A percentile compares a stretch with the other conserved stretches of the same genome.
These are phyloP conservation scores for Fusarium sp. DNA, from an alignment of 2,329 filamentous ascomycete genomes.

Conservation along the genomic window DNA sequence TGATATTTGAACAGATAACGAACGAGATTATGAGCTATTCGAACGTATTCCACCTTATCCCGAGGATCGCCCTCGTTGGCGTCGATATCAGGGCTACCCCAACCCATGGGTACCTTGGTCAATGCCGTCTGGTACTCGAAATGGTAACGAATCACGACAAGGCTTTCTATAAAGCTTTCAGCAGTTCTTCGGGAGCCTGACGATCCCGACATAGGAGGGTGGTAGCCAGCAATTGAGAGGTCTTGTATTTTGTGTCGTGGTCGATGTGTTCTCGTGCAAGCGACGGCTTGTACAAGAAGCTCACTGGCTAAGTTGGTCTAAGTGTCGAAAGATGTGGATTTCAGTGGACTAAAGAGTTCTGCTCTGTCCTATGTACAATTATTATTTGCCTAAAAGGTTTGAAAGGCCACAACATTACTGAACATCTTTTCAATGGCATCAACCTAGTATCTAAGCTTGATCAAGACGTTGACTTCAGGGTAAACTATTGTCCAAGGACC, in stretches of 20 bases:
- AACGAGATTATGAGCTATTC: not conserved
- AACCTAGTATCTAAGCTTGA: not conserved
- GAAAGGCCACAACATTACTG: not conserved
- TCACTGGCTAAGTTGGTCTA: no score
- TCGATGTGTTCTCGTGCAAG: no score
- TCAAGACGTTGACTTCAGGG: conserved; percentile 2
- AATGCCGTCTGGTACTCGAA: not conserved
- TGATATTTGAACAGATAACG: not conserved
- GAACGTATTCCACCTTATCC: not conserved
- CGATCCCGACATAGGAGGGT: no score
- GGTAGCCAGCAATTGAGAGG: no score
- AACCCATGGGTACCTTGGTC: not conserved
- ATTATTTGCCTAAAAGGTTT: not conserved
- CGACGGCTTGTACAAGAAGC: no score
- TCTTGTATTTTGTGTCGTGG: no score
- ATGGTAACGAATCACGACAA: no score
- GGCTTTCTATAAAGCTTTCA: not conserved
- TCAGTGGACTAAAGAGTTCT: no score
- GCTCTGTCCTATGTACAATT: no score
- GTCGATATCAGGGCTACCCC: not conserved
- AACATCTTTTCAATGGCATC: not conserved
- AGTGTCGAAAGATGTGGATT: no score
- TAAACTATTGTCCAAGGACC: not conserved
- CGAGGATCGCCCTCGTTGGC: not conserved
- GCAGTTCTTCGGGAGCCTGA: no score